Conservation (phyloP, 208 protist species). For the Crithidia sp. region DNA sequence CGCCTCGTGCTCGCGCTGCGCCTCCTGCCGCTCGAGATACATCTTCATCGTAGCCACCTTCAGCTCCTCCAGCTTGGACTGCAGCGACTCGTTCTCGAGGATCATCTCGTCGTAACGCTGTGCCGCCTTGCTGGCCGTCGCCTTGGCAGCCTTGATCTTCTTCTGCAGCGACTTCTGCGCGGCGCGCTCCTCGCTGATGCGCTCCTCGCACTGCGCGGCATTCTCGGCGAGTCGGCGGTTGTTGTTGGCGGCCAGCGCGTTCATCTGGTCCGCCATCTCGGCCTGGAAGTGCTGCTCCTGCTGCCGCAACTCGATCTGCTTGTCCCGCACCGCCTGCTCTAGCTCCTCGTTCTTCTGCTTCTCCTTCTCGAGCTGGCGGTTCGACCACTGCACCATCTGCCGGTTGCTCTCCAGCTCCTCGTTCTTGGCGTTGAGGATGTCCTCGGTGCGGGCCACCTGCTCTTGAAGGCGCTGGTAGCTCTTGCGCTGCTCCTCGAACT, state of each 20-base stretch:
- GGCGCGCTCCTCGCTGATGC: slow-evolving; percentile 78
- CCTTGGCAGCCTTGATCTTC: slow-evolving; percentile 88
- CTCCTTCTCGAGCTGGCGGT: slow-evolving; percentile 81
- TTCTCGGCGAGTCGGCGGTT: slow-evolving; percentile 87
- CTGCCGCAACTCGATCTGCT: slow-evolving; percentile 81
- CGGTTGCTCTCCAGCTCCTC: slow-evolving; percentile 83
- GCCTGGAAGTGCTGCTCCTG: slow-evolving; percentile 72
- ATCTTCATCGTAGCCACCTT: slow-evolving; percentile 93
- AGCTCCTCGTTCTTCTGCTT: slow-evolving; percentile 88
- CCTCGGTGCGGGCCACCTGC: slow-evolving; percentile 76
- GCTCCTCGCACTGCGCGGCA: slow-evolving; percentile 77
- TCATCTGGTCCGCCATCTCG: slow-evolving; percentile 81
- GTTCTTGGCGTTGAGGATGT: slow-evolving; percentile 71
- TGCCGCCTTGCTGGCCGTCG: slow-evolving; percentile 75
- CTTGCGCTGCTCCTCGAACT: slow-evolving; percentile 79
- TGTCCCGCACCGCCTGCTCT: slow-evolving; percentile 67
- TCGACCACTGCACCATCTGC: slow-evolving; percentile 91
- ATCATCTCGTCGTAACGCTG: slow-evolving; percentile 94
- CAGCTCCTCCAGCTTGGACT: slow-evolving; percentile 86
- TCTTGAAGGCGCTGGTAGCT: slow-evolving; percentile 86
- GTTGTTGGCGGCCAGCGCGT: slow-evolving; percentile 77
- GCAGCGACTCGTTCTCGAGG: slow-evolving; percentile 87
- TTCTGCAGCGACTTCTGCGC: slow-evolving; percentile 85
- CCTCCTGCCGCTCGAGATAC: slow-evolving; percentile 88
- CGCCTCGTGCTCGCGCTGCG: slow-evolving; percentile 70